phyloP scores from a whole-genome alignment of 306 rosid species.

The Trifolium repens region DNA sequence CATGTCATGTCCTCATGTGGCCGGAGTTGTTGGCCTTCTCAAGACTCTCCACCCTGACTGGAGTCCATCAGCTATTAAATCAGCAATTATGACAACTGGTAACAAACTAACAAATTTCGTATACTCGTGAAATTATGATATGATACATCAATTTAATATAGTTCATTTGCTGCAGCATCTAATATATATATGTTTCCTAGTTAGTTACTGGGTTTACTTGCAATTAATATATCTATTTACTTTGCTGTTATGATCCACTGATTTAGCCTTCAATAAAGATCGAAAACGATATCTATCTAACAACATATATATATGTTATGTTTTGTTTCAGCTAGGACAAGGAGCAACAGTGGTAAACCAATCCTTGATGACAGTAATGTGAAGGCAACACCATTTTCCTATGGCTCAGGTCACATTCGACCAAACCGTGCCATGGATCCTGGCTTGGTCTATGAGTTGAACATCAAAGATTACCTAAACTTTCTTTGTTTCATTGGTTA shows the following conservation, averaged over 20 bases:
- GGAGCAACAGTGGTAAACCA: conserved; percentile 57
- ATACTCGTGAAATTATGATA: not conserved
- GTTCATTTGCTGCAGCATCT: not conserved
- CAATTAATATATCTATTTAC: not conserved
- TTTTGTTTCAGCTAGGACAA: conserved; percentile 44
- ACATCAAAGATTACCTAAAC: conserved; percentile 57
- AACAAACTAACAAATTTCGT: not conserved
- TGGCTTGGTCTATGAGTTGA: conserved; percentile 75
- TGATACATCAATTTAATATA: not conserved
- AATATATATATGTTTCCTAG: not conserved
- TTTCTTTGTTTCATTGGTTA: conserved; percentile 66
- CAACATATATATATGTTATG: not conserved
- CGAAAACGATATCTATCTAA: not conserved
- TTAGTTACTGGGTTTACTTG: not conserved
- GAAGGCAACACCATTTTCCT: conserved; percentile 54
- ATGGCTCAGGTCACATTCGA: conserved; percentile 71
- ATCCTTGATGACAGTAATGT: conserved; percentile 42
- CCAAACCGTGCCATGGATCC: conserved; percentile 80
- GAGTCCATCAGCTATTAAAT: conserved; percentile 71
- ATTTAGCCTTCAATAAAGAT: not conserved
- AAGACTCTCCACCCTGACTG: conserved; percentile 61
- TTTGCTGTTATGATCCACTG: not conserved
- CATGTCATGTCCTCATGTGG: conserved; percentile 82
- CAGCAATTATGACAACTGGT: conserved; percentile 76
- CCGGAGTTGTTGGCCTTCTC: conserved; percentile 78